Percentiles rank a stretch among this genome's conserved stretches.
Evolutionary conservation across 2,329 filamentous ascomycete genomes (phyloP).

Genomic region (Helotiales sp.): DNA sequence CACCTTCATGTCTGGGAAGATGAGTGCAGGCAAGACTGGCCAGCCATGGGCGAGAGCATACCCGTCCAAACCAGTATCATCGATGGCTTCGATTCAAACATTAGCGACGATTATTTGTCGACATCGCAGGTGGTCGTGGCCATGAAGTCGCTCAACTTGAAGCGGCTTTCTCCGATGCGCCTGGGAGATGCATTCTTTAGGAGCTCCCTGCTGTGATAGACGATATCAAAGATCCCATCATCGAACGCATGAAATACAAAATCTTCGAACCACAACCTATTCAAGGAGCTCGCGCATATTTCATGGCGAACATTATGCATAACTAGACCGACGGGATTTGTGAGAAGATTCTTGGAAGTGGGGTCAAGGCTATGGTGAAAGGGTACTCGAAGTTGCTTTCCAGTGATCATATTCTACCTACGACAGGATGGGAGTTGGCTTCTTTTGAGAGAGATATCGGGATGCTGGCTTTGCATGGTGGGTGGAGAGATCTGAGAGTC

Average conservation of each 20-base stretch:
- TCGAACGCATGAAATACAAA: conserved; percentile 32
- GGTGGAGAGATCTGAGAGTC: conserved; percentile 36
- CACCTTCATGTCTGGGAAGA: conserved; percentile 11
- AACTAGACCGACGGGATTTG: conserved; percentile 35
- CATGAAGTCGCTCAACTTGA: conserved; percentile 16
- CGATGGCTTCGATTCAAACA: neutral
- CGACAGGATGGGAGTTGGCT: neutral
- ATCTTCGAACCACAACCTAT: conserved; percentile 35
- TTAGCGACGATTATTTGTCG: conserved; percentile 8
- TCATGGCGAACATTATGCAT: conserved; percentile 38
- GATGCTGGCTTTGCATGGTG: conserved; percentile 38
- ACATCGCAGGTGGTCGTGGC: conserved; percentile 16
- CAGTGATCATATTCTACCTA: conserved; percentile 17
- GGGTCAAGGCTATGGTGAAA: conserved; percentile 25
- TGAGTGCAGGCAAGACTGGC: neutral
- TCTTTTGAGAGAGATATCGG: conserved; percentile 37
- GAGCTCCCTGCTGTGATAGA: conserved; percentile 21
- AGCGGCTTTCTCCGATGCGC: conserved; percentile 1
- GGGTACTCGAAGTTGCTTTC: conserved; percentile 23
- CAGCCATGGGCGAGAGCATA: conserved; percentile 14
- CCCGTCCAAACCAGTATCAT: conserved; percentile 10
- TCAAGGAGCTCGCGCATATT: conserved; percentile 37
- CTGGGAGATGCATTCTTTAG: conserved; percentile 23
- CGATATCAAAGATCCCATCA: conserved; percentile 7
- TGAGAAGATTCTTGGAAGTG: conserved; percentile 26